A percentile compares a stretch with the other conserved stretches of the same genome.
These are phyloP conservation scores for Penicillium verhagenii DNA, from an alignment of 495 filamentous ascomycete genomes.

Conservation along the genomic window DNA sequence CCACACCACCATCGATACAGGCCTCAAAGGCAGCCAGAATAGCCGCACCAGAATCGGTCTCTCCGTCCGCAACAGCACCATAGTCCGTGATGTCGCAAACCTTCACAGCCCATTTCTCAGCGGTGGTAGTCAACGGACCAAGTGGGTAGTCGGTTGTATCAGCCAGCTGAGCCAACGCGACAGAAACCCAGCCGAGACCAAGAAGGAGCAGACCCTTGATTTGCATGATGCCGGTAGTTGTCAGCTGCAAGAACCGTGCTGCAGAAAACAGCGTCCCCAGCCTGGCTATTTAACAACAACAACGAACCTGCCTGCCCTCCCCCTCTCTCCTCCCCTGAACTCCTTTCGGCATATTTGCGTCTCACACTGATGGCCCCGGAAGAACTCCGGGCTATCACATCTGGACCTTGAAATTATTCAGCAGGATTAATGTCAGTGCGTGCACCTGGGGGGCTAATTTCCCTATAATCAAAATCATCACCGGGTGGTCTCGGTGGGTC, in stretches of 20 bases:
- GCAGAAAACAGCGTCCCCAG: neutral
- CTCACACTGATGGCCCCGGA: neutral
- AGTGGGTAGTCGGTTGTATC: conserved; percentile 18
- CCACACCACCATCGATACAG: conserved; percentile 29
- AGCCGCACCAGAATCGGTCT: conserved; percentile 41
- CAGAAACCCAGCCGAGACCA: conserved; percentile 6
- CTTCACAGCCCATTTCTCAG: conserved; percentile 20
- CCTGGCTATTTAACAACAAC: neutral
- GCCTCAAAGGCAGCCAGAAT: conserved; percentile 38
- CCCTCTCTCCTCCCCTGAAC: no score
- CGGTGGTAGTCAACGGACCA: conserved; percentile 31
- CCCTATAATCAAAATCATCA: neutral
- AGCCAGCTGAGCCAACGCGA: conserved; percentile 9
- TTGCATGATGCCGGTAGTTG: conserved; percentile 6
- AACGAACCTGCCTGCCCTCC: neutral
- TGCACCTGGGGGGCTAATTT: neutral
- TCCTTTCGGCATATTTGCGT: no score
- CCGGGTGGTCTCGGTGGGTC: neutral
- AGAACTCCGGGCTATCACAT: neutral
- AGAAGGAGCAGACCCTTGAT: conserved; percentile 5
- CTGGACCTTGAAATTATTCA: neutral
- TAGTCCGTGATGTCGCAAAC: conserved; percentile 23
- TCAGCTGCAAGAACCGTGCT: neutral
- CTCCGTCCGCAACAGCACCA: conserved; percentile 28
- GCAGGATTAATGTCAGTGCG: neutral